Conservation (phyloP, 129 eudicot genomes). For the Artemisia argyi region DNA sequence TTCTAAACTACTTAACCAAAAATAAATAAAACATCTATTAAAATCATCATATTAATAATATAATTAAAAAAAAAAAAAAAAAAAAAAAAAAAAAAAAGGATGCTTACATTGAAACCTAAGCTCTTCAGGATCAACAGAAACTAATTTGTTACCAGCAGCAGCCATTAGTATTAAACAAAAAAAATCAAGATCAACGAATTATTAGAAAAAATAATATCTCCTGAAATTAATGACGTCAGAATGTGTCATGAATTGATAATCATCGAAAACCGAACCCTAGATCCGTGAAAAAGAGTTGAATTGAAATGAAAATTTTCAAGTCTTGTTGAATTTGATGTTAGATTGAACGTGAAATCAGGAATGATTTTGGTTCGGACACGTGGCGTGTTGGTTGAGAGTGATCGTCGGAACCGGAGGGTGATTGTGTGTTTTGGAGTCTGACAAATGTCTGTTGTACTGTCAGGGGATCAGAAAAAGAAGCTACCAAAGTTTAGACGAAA, state of each 20-base stretch:
- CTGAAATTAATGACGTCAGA: too few relatives aligned
- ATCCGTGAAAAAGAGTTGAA: too few relatives aligned
- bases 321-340: not conserved
- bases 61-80: too few relatives aligned
- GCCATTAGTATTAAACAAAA: conserved; percentile 33
- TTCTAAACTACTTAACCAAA: too few relatives aligned
- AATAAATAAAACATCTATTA: too few relatives aligned
- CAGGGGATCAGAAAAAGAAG: conserved; percentile 21
- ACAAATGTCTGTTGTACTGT: conserved; percentile 8
- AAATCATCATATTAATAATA: too few relatives aligned
- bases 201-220: too few relatives aligned
- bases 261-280: too few relatives aligned
- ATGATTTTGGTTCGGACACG: conserved; percentile 31
- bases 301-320: too few relatives aligned
- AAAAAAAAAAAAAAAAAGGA: not conserved
- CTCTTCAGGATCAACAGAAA: conserved; percentile 73
- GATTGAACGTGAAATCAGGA: conserved; percentile 31
- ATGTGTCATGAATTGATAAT: too few relatives aligned
- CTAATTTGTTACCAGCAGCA: conserved; percentile 48
- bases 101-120: conserved; percentile 73
- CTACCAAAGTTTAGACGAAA: not conserved
- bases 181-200: too few relatives aligned
- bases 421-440: conserved; percentile 21
- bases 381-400: conserved; percentile 10
- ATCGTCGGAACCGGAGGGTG: conserved; percentile 36